Evolutionary conservation across 2,329 filamentous ascomycete species (phyloP).

Genomic region (Dactylellina parvicollis): DNA sequence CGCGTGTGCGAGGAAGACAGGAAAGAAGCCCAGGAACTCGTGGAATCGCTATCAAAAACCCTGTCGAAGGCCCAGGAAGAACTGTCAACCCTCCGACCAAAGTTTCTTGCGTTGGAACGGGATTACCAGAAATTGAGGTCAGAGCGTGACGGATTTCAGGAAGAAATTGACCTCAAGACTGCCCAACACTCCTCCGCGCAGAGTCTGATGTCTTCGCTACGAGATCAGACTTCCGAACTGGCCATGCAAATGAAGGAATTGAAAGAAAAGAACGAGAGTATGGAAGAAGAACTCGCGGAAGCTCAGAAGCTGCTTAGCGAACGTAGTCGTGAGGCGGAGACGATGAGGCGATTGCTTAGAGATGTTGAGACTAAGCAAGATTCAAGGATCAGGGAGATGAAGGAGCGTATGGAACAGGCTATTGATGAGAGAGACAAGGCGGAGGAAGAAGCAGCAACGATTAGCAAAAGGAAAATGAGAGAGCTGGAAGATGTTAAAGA

Average conservation of each 20-base stretch:
- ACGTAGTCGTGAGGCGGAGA: slow-evolving; percentile 89
- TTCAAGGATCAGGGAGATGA: slow-evolving; percentile 84
- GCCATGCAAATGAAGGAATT: slow-evolving; percentile 91
- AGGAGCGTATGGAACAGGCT: slow-evolving; percentile 84
- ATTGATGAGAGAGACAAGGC: slow-evolving; percentile 93
- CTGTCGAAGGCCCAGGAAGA: slow-evolving; percentile 78
- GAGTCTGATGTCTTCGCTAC: slow-evolving; percentile 87
- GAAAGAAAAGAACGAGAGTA: slow-evolving; percentile 79
- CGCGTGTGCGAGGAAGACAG: slow-evolving; percentile 81
- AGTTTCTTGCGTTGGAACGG: slow-evolving; percentile 75
- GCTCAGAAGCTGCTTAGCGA: slow-evolving; percentile 86
- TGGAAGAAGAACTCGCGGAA: slow-evolving; percentile 92
- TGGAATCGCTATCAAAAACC: slow-evolving; percentile 77
- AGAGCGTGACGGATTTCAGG: slow-evolving; percentile 74
- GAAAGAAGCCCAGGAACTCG: slow-evolving; percentile 76
- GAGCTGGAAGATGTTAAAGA: slow-evolving; percentile 87
- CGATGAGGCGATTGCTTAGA: slow-evolving; percentile 86
- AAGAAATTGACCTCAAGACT: slow-evolving; percentile 84
- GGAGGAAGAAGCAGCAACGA: slow-evolving; percentile 85
- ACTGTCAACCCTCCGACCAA: slow-evolving; percentile 71
- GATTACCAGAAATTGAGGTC: slow-evolving; percentile 74
- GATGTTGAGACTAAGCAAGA: slow-evolving; percentile 88
- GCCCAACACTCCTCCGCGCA: slow-evolving; percentile 84
- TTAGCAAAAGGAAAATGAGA: slow-evolving; percentile 77
- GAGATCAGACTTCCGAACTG: slow-evolving; percentile 88